A percentile compares a stretch with the other conserved stretches of the same genome.
phyloP scores from a whole-genome alignment of 1,139 yeast species.

The Magnusiomyces paraingens region DNA sequence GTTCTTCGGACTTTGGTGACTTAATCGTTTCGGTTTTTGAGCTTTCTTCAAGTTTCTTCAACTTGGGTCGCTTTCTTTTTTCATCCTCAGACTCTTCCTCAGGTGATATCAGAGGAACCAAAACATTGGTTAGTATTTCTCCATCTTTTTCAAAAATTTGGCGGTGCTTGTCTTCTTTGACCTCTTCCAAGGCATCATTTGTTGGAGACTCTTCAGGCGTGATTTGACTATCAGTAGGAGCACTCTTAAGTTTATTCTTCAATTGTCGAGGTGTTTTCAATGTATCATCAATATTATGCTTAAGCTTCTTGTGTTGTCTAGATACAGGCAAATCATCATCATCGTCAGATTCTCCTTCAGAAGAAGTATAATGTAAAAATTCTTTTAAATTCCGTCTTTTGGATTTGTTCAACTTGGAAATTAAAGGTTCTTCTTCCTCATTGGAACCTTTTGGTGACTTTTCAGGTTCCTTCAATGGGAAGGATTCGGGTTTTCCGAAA shows the following conservation, averaged over 20 bases:
- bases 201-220: background rate
- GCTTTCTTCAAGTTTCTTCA: background rate
- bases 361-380: conserved; percentile 23
- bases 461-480: background rate
- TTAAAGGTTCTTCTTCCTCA: background rate
- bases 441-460: background rate
- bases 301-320: background rate
- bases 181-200: background rate
- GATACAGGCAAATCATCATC: conserved; percentile 14
- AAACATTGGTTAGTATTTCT: too few species aligned
- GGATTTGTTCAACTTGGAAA: conserved; percentile 2
- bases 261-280: background rate
- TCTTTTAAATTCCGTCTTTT: conserved; percentile 20
- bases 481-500: background rate
- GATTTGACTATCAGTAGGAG: too few species aligned
- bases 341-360: conserved; percentile 21
- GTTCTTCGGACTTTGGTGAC: conserved; percentile 11
- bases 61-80: too few species aligned
- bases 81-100: background rate
- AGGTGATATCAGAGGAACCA: too few species aligned
- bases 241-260: background rate
- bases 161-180: conserved; percentile 6
- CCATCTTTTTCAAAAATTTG: too few species aligned
- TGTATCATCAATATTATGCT: background rate
- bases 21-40: background rate